Evolutionary conservation across 2,329 filamentous ascomycete species (phyloP).

Genomic region (Elsinoe necatrix): DNA sequence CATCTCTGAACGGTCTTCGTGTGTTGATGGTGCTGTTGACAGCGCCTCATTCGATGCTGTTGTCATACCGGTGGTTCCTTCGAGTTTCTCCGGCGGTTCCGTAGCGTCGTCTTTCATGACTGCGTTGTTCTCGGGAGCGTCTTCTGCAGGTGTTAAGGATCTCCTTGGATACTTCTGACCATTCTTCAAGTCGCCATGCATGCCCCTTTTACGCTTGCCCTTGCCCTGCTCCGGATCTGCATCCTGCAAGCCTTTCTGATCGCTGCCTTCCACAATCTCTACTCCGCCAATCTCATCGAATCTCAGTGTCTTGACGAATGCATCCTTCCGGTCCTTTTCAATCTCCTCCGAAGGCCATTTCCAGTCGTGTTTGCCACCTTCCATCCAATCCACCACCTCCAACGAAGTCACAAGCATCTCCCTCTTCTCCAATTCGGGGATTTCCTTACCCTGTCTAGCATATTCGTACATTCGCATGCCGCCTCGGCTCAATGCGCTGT

Average conservation of each 20-base stretch:
- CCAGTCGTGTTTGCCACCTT: slow-evolving; percentile 70
- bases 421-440: slow-evolving; percentile 77
- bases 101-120: background rate
- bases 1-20: background rate
- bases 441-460: slow-evolving; percentile 76
- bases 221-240: slow-evolving; percentile 21
- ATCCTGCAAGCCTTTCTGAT: slow-evolving; percentile 9
- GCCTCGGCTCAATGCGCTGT: slow-evolving; percentile 84
- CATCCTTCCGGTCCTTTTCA: slow-evolving; percentile 61
- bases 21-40: background rate
- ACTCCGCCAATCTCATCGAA: slow-evolving; percentile 28
- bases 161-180: slow-evolving; percentile 29
- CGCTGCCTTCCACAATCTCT: slow-evolving; percentile 24
- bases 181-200: slow-evolving; percentile 13
- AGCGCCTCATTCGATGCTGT: background rate
- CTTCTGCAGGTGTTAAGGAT: slow-evolving; percentile 25
- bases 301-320: slow-evolving; percentile 59
- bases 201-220: slow-evolving; percentile 26
- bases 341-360: slow-evolving; percentile 75
- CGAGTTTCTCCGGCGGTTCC: background rate
- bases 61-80: slow-evolving; percentile 4
- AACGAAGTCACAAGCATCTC: slow-evolving; percentile 70
- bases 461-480: slow-evolving; percentile 96
- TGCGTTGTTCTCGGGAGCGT: slow-evolving; percentile 20
- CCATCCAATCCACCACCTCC: slow-evolving; percentile 74